A percentile compares a stretch with the other conserved stretches of the same genome.
These are phyloP conservation scores for Tolypocladium tundrense DNA, from an alignment of 2,329 filamentous ascomycete genomes.

Conservation along the genomic window DNA sequence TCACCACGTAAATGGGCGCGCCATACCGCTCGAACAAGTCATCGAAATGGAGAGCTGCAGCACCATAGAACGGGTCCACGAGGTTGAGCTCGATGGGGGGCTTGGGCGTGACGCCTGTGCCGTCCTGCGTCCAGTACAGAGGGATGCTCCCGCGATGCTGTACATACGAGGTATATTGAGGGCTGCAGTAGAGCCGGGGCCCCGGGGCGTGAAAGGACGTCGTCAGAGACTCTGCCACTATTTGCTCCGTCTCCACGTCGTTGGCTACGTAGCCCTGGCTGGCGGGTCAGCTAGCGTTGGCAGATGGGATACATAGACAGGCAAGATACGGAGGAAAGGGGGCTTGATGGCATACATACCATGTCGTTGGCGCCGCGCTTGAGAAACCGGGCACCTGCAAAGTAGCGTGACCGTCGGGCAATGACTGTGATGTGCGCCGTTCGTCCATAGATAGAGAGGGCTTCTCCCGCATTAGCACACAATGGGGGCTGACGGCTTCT, in stretches of 20 bases:
- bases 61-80: constrained; percentile 91
- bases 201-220: constrained; percentile 94
- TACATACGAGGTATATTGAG: constrained; percentile 90
- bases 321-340: not conserved
- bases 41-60: constrained; percentile 89
- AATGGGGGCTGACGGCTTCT: not conserved
- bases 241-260: constrained; percentile 97
- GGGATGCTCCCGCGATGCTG: constrained; percentile 96
- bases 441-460: constrained; percentile 75
- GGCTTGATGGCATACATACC: constrained; percentile 17
- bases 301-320: not conserved
- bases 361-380: constrained; percentile 92
- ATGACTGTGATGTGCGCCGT: constrained; percentile 89
- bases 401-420: constrained; percentile 81
- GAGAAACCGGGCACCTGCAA: constrained; percentile 86
- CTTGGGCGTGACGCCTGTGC: constrained; percentile 87
- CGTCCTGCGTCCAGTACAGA: constrained; percentile 95
- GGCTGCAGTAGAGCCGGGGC: constrained; percentile 73
- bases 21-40: constrained; percentile 91
- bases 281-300: not conserved
- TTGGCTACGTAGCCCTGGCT: constrained; percentile 83
- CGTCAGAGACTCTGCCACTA: constrained; percentile 86
- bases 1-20: constrained; percentile 81
- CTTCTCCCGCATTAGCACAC: constrained; percentile 17
- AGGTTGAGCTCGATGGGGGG: constrained; percentile 92